phyloP scores from a whole-genome alignment of 2,329 filamentous ascomycete species.

The Tricladium varicosporioides region DNA sequence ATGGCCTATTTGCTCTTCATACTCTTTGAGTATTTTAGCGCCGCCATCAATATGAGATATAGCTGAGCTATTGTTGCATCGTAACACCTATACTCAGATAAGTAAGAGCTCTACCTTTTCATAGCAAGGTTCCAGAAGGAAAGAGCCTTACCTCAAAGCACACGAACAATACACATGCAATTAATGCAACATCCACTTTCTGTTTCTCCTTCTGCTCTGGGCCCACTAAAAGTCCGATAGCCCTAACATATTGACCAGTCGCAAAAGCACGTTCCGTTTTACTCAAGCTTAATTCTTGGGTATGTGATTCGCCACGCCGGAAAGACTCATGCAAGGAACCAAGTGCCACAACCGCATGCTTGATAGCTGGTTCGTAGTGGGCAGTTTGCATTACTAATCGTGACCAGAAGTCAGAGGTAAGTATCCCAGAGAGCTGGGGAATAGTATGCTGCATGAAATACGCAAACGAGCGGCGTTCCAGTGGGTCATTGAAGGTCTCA shows the following conservation, averaged over 20 bases:
- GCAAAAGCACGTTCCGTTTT: slow-evolving; percentile 16
- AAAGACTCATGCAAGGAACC: slow-evolving; percentile 21
- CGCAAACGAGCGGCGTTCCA: slow-evolving; percentile 13
- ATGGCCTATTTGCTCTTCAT: not conserved
- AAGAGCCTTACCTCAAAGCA: slow-evolving; percentile 21
- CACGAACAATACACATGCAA: slow-evolving; percentile 22
- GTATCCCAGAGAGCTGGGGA: slow-evolving; percentile 34
- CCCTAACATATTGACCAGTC: slow-evolving; percentile 17
- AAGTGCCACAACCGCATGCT: slow-evolving; percentile 21
- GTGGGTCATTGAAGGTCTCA: slow-evolving; percentile 18
- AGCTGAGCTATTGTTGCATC: slow-evolving; percentile 17
- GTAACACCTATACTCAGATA: slow-evolving; percentile 9
- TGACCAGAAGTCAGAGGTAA: slow-evolving; percentile 62
- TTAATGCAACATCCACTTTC: slow-evolving; percentile 16
- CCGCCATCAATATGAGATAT: slow-evolving; percentile 20
- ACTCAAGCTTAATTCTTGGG: slow-evolving; percentile 2
- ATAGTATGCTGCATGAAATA: slow-evolving; percentile 25
- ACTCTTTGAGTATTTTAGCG: slow-evolving; percentile 17
- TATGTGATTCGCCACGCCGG: slow-evolving; percentile 14
- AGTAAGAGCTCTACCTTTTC: not conserved
- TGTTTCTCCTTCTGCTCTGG: slow-evolving; percentile 19
- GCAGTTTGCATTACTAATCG: slow-evolving; percentile 58
- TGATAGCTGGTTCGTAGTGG: slow-evolving; percentile 39
- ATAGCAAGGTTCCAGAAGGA: not conserved
- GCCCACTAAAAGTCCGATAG: slow-evolving; percentile 13